phyloP scores from a whole-genome alignment of 2,329 filamentous ascomycete species.

The Exophiala bonariae region DNA sequence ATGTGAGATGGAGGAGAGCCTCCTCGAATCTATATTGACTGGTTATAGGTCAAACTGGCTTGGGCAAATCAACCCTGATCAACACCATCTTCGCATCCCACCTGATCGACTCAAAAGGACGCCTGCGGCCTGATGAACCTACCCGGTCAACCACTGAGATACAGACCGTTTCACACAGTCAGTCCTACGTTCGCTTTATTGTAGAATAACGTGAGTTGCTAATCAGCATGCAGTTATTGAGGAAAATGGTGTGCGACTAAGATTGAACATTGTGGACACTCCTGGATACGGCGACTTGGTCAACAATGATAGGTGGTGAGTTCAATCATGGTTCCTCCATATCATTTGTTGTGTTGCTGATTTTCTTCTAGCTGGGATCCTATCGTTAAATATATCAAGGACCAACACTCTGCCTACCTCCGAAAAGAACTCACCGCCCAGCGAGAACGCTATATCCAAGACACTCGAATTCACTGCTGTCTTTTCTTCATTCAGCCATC shows the following conservation, averaged over 20 bases:
- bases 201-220: constrained; percentile 12
- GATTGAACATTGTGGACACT: constrained; percentile 98
- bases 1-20: constrained; percentile 47
- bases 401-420: constrained; percentile 98
- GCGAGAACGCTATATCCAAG: constrained; percentile 98
- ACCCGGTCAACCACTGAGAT: constrained; percentile 97
- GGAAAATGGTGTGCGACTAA: constrained; percentile 96
- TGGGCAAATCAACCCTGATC: constrained; percentile 98
- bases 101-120: constrained; percentile 98
- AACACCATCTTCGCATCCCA: constrained; percentile 99
- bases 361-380: constrained; percentile 74
- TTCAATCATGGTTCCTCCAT: not conserved
- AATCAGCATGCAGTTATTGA: constrained; percentile 68
- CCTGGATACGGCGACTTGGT: constrained; percentile 97
- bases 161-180: constrained; percentile 89
- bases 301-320: constrained; percentile 94
- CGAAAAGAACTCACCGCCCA: constrained; percentile 99
- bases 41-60: constrained; percentile 83
- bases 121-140: constrained; percentile 85
- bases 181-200: constrained; percentile 25
- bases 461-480: constrained; percentile 99
- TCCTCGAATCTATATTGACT: not conserved
- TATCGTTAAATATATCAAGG: constrained; percentile 99
- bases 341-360: not conserved
- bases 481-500: constrained; percentile 99